These are phyloP conservation scores for Scleroderma citrinum DNA, from an alignment of 768 basidiomycete genomes.

Conservation along the genomic window DNA sequence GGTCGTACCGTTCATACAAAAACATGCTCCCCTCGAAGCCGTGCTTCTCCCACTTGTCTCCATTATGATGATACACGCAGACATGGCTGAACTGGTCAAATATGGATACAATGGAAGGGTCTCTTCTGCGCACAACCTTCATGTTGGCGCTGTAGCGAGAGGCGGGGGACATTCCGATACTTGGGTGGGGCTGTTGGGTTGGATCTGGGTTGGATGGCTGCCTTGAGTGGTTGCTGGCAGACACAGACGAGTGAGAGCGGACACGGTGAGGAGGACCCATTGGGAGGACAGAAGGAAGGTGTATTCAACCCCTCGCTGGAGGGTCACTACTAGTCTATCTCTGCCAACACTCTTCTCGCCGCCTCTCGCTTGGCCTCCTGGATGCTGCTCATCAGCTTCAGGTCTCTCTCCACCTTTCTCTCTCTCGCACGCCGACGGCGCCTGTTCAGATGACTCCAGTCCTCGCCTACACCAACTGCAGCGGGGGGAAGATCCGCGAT, in stretches of 20 bases:
- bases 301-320: background rate
- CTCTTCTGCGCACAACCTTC: slow-evolving; percentile 71
- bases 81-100: slow-evolving; percentile 88
- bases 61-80: slow-evolving; percentile 74
- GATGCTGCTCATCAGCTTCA: slow-evolving; percentile 33
- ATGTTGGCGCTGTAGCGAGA: slow-evolving; percentile 72
- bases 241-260: slow-evolving; percentile 23
- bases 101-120: slow-evolving; percentile 73
- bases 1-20: slow-evolving; percentile 69
- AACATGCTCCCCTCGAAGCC: slow-evolving; percentile 89
- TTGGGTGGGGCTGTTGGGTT: slow-evolving; percentile 7
- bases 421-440: slow-evolving; percentile 43
- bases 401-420: slow-evolving; percentile 39
- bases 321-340: background rate
- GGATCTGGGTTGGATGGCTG: slow-evolving; percentile 7
- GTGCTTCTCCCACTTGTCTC: slow-evolving; percentile 73
- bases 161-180: slow-evolving; percentile 53
- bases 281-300: background rate
- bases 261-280: slow-evolving; percentile 18
- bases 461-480: slow-evolving; percentile 32
- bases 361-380: slow-evolving; percentile 18
- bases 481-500: slow-evolving; percentile 14
- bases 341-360: background rate
- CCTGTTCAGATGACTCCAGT: slow-evolving; percentile 53
- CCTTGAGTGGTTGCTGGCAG: background rate